Conservation (phyloP, 176 grass and related monocot genomes). For the Leersia perrieri region DNA sequence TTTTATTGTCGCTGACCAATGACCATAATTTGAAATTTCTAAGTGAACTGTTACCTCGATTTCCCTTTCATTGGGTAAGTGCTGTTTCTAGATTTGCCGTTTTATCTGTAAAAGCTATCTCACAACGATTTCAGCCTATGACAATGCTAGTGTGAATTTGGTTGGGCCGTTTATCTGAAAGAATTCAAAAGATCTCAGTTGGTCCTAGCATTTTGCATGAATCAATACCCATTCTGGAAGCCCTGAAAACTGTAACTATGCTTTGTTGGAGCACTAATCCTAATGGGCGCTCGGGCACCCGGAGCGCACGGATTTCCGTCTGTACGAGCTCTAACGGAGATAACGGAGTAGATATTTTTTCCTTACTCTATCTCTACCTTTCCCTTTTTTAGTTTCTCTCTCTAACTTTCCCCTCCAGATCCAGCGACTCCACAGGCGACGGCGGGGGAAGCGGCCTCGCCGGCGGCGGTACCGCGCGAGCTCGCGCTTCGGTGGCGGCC, state of each 20-base stretch:
- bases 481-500: no score
- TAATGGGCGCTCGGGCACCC: no score
- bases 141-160: background rate
- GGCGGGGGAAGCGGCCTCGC: no score
- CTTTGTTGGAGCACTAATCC: background rate
- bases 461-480: no score
- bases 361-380: no score
- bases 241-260: background rate
- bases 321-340: no score
- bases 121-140: background rate
- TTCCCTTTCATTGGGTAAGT: background rate
- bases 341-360: no score
- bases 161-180: background rate
- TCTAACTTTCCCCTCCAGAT: no score
- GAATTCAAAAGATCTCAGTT: background rate
- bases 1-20: background rate
- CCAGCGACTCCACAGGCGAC: no score
- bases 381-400: no score
- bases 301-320: no score
- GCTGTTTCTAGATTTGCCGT: background rate
- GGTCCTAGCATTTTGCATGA: background rate
- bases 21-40: background rate
- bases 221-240: background rate
- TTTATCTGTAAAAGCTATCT: background rate
- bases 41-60: background rate